Evolutionary conservation across 306 rosid genomes (phyloP), one percentile per base, ranked within the genome.

Genomic region (Prunus davidiana): DNA sequence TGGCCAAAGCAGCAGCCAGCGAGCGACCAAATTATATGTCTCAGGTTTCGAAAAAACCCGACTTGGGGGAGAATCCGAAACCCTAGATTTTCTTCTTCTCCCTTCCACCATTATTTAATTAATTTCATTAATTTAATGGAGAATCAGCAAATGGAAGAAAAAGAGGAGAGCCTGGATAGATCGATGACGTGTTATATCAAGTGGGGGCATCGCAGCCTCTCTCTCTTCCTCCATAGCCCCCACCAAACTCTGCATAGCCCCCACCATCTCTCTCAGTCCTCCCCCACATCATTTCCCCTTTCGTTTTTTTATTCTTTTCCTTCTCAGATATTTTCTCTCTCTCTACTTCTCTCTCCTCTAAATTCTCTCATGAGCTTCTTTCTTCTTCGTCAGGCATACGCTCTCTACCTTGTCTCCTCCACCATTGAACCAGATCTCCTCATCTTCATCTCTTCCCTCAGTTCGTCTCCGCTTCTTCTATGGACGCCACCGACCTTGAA

Each of bases 271-370:
- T 27, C 51, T 54, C 12, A 5, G 24, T 30, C 61, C 30, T 13
- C 50, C 72, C 71, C 70, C 82, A 70, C 77, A 46, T 67, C 58
- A 52, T 61, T 76, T 38, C 18, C 38, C 5, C 46, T 18, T 45
- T 14, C 12, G 4, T 16, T 84, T 64, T 78, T 80, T 81, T 57
- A 76, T 51, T 77, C 66, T 0, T 55, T 12, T 47, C 63, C 34
- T 13, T 60, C 64, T 11, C 46, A 24, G 88, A 83, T 85, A 79
- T 83, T 89, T 79, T 71, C 68, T 71, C 4, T n/a, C 52, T 57
- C 62, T 50, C 55, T 28, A 7, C 41, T 34, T 5, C 41, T 6
- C 41, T 6, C 41, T n/a, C 52, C 62, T 50, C 55, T 28, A 18
- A 70, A 25, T 78, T 16, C 47, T 16, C 52, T 38, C 62, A 9